These are phyloP conservation scores for Epithemia pelagica DNA, from an alignment of 108 stramenopile genomes.

Conservation along the genomic window DNA sequence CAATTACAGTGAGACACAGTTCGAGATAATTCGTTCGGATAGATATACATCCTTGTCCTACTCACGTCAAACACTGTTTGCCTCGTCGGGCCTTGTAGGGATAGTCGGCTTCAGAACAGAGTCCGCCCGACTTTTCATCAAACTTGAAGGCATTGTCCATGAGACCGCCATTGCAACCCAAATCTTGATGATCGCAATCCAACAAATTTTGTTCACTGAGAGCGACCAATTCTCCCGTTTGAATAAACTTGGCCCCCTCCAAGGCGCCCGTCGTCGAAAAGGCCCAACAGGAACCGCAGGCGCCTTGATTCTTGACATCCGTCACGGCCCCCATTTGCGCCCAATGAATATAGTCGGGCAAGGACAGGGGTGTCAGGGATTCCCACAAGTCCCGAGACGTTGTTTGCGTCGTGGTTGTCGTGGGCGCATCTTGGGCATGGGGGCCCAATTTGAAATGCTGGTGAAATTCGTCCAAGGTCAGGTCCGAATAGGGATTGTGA, in stretches of 20 bases:
- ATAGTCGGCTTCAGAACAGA: conserved; percentile 88
- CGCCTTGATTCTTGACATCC: conserved; percentile 89
- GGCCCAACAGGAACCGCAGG: conserved; percentile 90
- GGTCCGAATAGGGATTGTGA: conserved; percentile 89
- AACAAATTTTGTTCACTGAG: conserved; percentile 93
- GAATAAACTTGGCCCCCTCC: conserved; percentile 86
- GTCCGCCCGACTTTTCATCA: conserved; percentile 66
- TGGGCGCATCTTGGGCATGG: conserved; percentile 11
- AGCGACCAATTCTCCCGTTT: conserved; percentile 76
- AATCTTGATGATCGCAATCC: conserved; percentile 85
- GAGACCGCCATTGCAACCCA: conserved; percentile 90
- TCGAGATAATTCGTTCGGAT: background rate
- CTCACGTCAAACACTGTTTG: conserved; percentile 36
- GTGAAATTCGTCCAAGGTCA: conserved; percentile 85
- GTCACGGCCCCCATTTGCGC: conserved; percentile 71
- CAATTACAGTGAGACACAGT: background rate
- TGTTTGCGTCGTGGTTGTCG: background rate
- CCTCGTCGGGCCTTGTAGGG: conserved; percentile 71
- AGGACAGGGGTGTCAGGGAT: conserved; percentile 18
- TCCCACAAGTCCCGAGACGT: conserved; percentile 15
- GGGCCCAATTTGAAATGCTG: conserved; percentile 49
- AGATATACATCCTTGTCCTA: no score
- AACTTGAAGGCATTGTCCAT: conserved; percentile 95
- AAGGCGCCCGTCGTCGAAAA: conserved; percentile 93
- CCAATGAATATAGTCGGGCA: conserved; percentile 83